phyloP scores from a whole-genome alignment of 306 rosid species.

The Mucuna pruriens region DNA sequence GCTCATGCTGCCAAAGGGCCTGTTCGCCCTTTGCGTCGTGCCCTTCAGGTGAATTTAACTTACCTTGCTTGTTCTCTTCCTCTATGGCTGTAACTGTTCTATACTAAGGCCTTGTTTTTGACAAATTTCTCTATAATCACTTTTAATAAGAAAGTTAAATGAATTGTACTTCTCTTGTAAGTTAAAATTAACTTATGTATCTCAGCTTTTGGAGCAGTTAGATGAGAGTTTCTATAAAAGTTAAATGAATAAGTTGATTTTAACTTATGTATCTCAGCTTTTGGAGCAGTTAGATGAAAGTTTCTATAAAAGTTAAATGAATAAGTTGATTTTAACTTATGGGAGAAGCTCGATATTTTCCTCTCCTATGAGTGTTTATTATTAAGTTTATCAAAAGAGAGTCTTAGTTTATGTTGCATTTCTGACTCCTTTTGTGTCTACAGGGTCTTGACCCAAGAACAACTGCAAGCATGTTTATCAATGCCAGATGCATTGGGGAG shows the following conservation, averaged over 20 bases:
- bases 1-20: conserved; percentile 99
- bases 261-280: no score
- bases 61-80: neutral
- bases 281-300: no score
- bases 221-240: neutral
- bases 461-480: conserved; percentile 94
- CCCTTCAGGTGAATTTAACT: conserved; percentile 76
- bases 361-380: neutral
- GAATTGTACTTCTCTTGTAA: neutral
- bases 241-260: neutral
- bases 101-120: neutral
- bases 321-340: neutral
- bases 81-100: neutral
- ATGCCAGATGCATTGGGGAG: conserved; percentile 96
- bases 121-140: neutral
- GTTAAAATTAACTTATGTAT: neutral
- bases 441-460: conserved; percentile 99
- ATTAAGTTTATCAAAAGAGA: neutral
- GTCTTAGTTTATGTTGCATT: neutral
- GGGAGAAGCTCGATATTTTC: neutral
- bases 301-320: neutral
- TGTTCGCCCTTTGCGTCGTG: conserved; percentile 92
- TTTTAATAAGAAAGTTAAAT: neutral
- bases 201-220: no score
- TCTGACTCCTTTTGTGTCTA: conserved; percentile 13